Conservation (phyloP, 441 rosid genomes). For the Raphanus hybrid region DNA sequence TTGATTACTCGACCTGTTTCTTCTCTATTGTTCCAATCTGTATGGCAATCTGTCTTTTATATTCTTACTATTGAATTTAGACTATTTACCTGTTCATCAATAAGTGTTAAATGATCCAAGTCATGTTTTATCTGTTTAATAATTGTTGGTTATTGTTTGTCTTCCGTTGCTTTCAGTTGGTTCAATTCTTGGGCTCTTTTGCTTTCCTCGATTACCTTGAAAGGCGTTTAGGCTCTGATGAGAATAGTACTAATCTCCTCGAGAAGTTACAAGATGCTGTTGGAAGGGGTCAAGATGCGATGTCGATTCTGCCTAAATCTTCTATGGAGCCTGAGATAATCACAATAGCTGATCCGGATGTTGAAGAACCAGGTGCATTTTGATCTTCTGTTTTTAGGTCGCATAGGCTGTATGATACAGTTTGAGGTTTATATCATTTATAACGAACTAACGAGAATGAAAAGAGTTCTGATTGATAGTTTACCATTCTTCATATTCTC, state of each 20-base stretch:
- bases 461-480: conserved; percentile 2
- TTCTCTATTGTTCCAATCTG: conserved; percentile 10
- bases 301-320: conserved; percentile 74
- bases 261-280: conserved; percentile 97
- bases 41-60: conserved; percentile 24
- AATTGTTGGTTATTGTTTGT: conserved; percentile 18
- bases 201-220: conserved; percentile 96
- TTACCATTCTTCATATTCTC: conserved; percentile 17
- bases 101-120: conserved; percentile 14
- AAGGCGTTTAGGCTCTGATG: conserved; percentile 79
- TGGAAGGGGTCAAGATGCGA: conserved; percentile 97
- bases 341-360: conserved; percentile 89
- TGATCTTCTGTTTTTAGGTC: conserved; percentile 35
- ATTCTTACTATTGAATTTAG: conserved; percentile 3
- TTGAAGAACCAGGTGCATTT: conserved; percentile 71
- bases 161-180: conserved; percentile 59
- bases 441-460: conserved; percentile 21
- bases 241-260: conserved; percentile 77
- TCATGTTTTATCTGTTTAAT: conserved; percentile 16
- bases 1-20: conserved; percentile 13
- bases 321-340: conserved; percentile 77
- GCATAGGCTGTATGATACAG: conserved; percentile 19
- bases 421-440: conserved; percentile 13
- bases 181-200: conserved; percentile 83
- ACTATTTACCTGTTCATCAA: conserved; percentile 14